Evolutionary conservation across 2,329 filamentous ascomycete genomes (phyloP).

Genomic region (Coniella lustricola): DNA sequence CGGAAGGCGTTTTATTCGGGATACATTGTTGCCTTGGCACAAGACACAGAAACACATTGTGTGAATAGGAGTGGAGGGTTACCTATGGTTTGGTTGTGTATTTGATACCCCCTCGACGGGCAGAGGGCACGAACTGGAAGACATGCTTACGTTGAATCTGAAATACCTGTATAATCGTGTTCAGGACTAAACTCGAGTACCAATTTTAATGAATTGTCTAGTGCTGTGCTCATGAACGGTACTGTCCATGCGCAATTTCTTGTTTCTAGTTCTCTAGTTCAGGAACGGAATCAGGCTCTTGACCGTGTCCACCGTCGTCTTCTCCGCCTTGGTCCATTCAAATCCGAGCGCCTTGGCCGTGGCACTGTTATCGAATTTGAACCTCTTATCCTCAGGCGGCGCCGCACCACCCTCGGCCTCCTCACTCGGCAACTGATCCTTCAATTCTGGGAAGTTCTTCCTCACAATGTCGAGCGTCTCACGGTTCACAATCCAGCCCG

Average conservation of each 20-base stretch:
- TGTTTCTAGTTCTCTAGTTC: constrained; percentile 15
- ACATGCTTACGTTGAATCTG: constrained; percentile 10
- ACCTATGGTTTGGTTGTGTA: constrained; percentile 9
- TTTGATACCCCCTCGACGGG: constrained; percentile 16
- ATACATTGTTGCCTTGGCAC: constrained; percentile 9
- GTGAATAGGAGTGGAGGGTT: constrained; percentile 14
- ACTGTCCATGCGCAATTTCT: too few species aligned
- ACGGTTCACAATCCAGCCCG: constrained; percentile 40
- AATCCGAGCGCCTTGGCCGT: constrained; percentile 55
- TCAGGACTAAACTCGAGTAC: neutral
- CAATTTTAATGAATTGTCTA: too few species aligned
- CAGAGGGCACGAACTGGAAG: constrained; percentile 14
- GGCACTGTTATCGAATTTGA: constrained; percentile 50
- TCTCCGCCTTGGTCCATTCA: constrained; percentile 54
- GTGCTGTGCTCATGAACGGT: too few species aligned
- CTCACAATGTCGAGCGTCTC: constrained; percentile 37
- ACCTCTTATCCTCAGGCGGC: constrained; percentile 34
- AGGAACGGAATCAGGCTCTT: constrained; percentile 51
- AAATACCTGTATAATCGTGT: neutral
- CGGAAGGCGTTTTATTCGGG: constrained; percentile 15
- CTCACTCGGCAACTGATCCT: constrained; percentile 38
- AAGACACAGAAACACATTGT: constrained; percentile 5
- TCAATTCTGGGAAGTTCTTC: constrained; percentile 43
- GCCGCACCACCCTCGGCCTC: constrained; percentile 37
- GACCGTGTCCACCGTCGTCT: constrained; percentile 56